These are phyloP conservation scores for Annulohypoxylon truncatum DNA, from an alignment of 2,329 filamentous ascomycete genomes.

Conservation along the genomic window DNA sequence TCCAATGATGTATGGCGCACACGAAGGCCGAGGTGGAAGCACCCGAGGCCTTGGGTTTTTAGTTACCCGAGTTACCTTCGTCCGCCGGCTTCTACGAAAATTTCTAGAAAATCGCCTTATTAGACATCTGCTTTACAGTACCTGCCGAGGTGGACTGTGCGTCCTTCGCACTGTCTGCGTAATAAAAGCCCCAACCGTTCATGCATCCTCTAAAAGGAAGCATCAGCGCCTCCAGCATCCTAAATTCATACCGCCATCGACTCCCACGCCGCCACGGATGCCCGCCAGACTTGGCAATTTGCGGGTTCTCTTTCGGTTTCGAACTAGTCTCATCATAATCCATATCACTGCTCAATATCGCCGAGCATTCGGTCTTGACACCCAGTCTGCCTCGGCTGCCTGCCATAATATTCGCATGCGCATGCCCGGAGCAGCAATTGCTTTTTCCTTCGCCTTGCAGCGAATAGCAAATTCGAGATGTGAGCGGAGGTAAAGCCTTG, in stretches of 20 bases:
- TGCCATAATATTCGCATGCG: conserved; percentile 37
- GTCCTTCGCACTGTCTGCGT: conserved; percentile 11
- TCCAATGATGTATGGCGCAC: conserved; percentile 31
- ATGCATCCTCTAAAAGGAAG: conserved; percentile 18
- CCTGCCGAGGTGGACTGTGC: background rate
- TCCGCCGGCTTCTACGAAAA: conserved; percentile 30
- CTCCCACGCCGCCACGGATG: conserved; percentile 1
- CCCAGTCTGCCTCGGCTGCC: conserved; percentile 14
- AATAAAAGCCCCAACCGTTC: conserved; percentile 20
- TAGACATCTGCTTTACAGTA: conserved; percentile 16
- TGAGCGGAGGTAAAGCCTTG: conserved; percentile 35
- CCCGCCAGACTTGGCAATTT: conserved; percentile 5
- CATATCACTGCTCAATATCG: conserved; percentile 10
- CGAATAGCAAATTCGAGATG: conserved; percentile 31
- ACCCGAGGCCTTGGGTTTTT: conserved; percentile 36
- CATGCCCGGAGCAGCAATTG: conserved; percentile 43
- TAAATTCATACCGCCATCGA: conserved; percentile 8
- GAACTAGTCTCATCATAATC: conserved; percentile 19
- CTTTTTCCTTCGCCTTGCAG: conserved; percentile 24
- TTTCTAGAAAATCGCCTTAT: conserved; percentile 40
- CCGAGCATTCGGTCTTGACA: conserved; percentile 11
- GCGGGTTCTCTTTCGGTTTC: conserved; percentile 5
- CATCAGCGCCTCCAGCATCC: conserved; percentile 11
- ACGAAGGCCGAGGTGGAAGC: conserved; percentile 25
- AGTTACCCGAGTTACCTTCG: conserved; percentile 23